Evolutionary conservation across 2,329 filamentous ascomycete species (phyloP).

Genomic region (Penicillium thymicola): DNA sequence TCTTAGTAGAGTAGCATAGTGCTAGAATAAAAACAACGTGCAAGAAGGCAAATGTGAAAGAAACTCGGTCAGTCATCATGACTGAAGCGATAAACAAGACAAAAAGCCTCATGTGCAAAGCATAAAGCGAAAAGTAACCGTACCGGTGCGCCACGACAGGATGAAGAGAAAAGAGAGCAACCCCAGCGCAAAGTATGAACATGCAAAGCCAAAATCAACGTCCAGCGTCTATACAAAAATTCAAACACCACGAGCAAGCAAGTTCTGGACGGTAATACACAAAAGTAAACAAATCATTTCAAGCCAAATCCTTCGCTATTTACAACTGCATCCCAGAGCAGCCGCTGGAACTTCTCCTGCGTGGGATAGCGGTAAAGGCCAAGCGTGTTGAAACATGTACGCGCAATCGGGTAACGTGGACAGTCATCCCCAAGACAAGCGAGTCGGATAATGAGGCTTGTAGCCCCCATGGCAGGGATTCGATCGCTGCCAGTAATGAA

Average conservation of each 20-base stretch:
- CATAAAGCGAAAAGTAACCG: background rate
- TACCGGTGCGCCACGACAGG: background rate
- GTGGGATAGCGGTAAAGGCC: constrained; percentile 70
- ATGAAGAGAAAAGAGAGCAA: background rate
- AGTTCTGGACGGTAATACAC: background rate
- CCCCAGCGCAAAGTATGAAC: background rate
- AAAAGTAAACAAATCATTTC: constrained; percentile 49
- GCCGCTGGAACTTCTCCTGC: constrained; percentile 63
- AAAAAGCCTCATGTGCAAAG: background rate
- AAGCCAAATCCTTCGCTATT: constrained; percentile 92
- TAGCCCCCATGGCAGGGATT: constrained; percentile 82
- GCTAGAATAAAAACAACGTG: background rate
- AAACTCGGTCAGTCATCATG: background rate
- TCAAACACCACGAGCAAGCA: background rate
- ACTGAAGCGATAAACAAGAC: background rate
- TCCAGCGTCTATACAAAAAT: constrained; percentile 10
- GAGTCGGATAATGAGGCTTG: constrained; percentile 73
- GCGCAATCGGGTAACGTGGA: constrained; percentile 74
- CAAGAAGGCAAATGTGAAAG: background rate
- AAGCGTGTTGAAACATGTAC: constrained; percentile 88
- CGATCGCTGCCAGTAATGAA: constrained; percentile 91
- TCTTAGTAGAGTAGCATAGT: background rate
- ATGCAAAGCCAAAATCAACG: constrained; percentile 4
- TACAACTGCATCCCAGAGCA: constrained; percentile 80
- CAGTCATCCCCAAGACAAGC: constrained; percentile 72